Percentiles rank a stretch among this genome's conserved stretches.
Evolutionary conservation across 345 rosid genomes (phyloP).

Genomic region (Cardamine chenopodiifolia): DNA sequence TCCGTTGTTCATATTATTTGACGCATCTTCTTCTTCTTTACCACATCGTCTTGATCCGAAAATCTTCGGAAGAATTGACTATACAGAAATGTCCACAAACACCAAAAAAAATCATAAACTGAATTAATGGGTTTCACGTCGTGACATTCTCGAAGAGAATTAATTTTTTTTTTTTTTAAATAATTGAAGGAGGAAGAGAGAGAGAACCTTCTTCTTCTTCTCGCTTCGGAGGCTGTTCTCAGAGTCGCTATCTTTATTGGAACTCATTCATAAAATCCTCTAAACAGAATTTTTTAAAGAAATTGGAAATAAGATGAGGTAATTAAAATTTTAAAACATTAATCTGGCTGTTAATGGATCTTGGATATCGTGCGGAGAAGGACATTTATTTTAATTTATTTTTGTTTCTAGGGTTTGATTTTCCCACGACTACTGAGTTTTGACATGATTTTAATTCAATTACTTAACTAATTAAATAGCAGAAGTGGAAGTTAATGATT

Average conservation of each 20-base stretch:
- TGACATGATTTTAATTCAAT: background rate
- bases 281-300: background rate
- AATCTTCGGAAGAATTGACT: slow-evolving; percentile 73
- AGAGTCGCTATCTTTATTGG: slow-evolving; percentile 40
- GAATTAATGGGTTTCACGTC: slow-evolving; percentile 42
- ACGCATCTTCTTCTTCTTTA: slow-evolving; percentile 49
- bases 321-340: slow-evolving; percentile 10
- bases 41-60: slow-evolving; percentile 59
- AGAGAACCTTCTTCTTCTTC: slow-evolving; percentile 74
- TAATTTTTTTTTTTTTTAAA: no score
- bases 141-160: slow-evolving; percentile 14
- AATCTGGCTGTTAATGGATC: slow-evolving; percentile 32
- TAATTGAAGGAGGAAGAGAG: background rate
- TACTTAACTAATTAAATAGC: background rate
- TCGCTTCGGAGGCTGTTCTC: slow-evolving; percentile 51
- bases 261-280: slow-evolving; percentile 39
- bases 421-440: slow-evolving; percentile 15
- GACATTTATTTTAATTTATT: slow-evolving; percentile 22
- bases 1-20: slow-evolving; percentile 36
- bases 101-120: background rate
- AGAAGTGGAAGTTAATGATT: background rate
- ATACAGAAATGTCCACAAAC: slow-evolving; percentile 7
- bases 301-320: slow-evolving; percentile 16
- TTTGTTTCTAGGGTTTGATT: slow-evolving; percentile 26
- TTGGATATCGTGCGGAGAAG: slow-evolving; percentile 25